Percentiles rank a stretch among this genome's conserved stretches.
phyloP scores from a whole-genome alignment of 192 early-diverging fungal species.

The Lunasporangiospora selenospora region DNA sequence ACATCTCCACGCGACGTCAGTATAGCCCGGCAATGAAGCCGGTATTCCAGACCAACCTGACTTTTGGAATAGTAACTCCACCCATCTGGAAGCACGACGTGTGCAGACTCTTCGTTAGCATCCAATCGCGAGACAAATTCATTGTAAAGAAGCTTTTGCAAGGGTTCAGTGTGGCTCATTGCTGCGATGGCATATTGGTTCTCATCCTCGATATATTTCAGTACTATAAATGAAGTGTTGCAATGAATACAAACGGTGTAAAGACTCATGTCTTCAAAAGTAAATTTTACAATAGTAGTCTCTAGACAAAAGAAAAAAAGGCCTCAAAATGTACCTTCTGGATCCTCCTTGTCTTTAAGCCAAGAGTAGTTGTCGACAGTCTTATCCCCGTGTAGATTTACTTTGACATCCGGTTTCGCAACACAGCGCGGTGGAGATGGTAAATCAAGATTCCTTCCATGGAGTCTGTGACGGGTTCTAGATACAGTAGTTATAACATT shows the following conservation, averaged over 20 bases:
- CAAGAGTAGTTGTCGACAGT: slow-evolving; percentile 61
- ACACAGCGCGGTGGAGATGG: slow-evolving; percentile 28
- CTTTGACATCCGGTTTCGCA: slow-evolving; percentile 20
- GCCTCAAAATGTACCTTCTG: too few species aligned
- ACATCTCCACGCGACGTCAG: background rate
- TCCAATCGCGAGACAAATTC: slow-evolving; percentile 69
- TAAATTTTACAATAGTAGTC: too few species aligned
- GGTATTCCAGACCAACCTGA: slow-evolving; percentile 40
- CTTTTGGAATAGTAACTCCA: slow-evolving; percentile 65
- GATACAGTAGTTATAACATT: too few species aligned
- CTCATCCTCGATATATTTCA: slow-evolving; percentile 63
- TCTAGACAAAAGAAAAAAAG: too few species aligned
- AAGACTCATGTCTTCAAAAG: too few species aligned
- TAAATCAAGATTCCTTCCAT: slow-evolving; percentile 40
- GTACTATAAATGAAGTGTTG: slow-evolving; percentile 34
- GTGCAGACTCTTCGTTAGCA: slow-evolving; percentile 56
- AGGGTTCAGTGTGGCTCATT: slow-evolving; percentile 54
- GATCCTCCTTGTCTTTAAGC: slow-evolving; percentile 60
- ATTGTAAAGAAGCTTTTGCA: slow-evolving; percentile 64
- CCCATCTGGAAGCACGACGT: slow-evolving; percentile 55
- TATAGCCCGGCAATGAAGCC: slow-evolving; percentile 28
- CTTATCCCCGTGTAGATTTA: slow-evolving; percentile 59
- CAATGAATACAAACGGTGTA: too few species aligned
- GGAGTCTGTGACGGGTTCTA: slow-evolving; percentile 35
- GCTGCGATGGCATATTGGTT: slow-evolving; percentile 59